phyloP scores from a whole-genome alignment of 1,284 basidiomycete species.

The Sanghuangporus weigelae region DNA sequence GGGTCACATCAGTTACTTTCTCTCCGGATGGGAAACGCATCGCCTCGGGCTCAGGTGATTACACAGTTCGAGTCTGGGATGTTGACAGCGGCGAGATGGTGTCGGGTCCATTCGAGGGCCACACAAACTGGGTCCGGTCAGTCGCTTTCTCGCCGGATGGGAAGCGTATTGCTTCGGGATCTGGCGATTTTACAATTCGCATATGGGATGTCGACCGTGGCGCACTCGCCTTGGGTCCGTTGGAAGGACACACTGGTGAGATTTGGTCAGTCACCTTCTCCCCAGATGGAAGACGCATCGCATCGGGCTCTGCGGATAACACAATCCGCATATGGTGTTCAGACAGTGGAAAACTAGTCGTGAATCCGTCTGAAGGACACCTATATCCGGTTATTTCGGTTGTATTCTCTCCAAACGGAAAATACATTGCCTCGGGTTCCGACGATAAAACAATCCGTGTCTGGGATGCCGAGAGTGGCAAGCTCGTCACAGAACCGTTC shows the following conservation, averaged over 20 bases:
- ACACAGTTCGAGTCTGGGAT: neutral
- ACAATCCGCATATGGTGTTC: neutral
- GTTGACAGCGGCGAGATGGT: neutral
- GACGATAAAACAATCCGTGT: neutral
- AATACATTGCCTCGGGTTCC: neutral
- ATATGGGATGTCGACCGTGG: too few species aligned
- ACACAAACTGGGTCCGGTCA: neutral
- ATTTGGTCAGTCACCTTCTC: too few species aligned
- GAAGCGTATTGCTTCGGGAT: neutral
- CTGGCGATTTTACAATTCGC: too few species aligned
- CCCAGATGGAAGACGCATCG: too few species aligned
- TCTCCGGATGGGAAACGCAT: neutral
- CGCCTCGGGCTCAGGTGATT: neutral
- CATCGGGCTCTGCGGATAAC: too few species aligned
- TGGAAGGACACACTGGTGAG: too few species aligned
- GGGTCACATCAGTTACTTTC: too few species aligned
- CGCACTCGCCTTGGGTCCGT: too few species aligned
- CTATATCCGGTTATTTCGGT: neutral
- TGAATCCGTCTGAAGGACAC: neutral
- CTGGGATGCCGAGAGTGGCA: constrained; percentile 10
- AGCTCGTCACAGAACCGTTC: neutral
- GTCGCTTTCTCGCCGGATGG: constrained; percentile 3
- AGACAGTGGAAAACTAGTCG: neutral
- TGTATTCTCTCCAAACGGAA: neutral
- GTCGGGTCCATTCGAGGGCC: neutral